Evolutionary conservation across 2,329 filamentous ascomycete genomes (phyloP), one percentile per base, ranked within the genome.

Genomic region (Lachnellula willkommii): DNA sequence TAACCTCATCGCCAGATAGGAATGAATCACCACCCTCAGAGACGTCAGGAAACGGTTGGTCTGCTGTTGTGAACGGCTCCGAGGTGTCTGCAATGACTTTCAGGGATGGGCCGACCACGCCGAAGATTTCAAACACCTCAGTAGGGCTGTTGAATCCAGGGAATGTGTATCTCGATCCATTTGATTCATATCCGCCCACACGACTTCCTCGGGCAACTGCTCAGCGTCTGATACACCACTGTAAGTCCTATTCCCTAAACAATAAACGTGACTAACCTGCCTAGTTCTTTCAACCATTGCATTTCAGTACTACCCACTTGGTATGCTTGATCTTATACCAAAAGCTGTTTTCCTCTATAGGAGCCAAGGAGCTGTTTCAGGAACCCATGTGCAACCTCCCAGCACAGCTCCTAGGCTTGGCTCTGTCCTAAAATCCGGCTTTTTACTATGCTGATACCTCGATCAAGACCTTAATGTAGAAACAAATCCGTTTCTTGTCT

Each of bases 401-500:
- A 32, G 11, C 1, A 3, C 28, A 11, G 28, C 28, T 32, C 28
- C 28, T 1, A 32, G 28, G 3, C 28, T 32, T 12, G 4, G 28
- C 28, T 32, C 9, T 32, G 28, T 32, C 28, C 9, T 32, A 32
- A 32, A 9, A 32, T 32, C 28, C 28, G 2, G 9, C 8, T 32
- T 11, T 32, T 32, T 32, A 32, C 28, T 32, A 32, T 32, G 28
- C 28, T 32, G 12, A 32, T 32, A 32, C 28, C 1, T 32, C 9
- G 28, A 6, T 0, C 70, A 82, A 20, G 81, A 83, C 51, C 69
- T 81, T 7, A 75, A 72, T 57, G 63, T 73, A n/a, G 66, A 67
- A 0, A 79, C 80, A 7, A 83, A 83, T 60, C 80, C 80, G 0
- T 83, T 83, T 57, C 69, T 83, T 17, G 69, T 81, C 6, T 82